Conservation (phyloP, 306 rosid genomes). For the Ochetophila trinervis region DNA sequence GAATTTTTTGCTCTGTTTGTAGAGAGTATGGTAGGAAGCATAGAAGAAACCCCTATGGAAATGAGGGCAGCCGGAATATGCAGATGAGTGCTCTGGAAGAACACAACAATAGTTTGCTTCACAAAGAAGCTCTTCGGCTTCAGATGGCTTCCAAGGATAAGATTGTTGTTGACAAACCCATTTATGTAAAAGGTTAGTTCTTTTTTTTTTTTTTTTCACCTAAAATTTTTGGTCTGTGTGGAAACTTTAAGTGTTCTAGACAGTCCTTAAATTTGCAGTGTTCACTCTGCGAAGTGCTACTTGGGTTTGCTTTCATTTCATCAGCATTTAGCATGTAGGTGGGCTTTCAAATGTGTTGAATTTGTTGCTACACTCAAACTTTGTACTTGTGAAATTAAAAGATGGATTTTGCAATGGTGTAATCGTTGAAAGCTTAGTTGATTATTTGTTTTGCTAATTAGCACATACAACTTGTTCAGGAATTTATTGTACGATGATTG, state of each 20-base stretch:
- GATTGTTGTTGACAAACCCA: slow-evolving; percentile 76
- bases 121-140: slow-evolving; percentile 98
- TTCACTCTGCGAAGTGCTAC: neutral
- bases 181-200: slow-evolving; percentile 80
- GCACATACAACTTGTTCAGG: too few relatives aligned
- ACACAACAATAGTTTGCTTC: slow-evolving; percentile 96
- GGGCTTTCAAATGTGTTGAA: neutral
- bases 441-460: too few relatives aligned
- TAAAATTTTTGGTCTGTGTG: slow-evolving; percentile 3
- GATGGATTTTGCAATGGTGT: neutral
- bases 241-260: neutral
- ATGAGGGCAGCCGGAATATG: slow-evolving; percentile 99
- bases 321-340: neutral
- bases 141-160: slow-evolving; percentile 96
- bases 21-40: slow-evolving; percentile 95
- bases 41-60: slow-evolving; percentile 95
- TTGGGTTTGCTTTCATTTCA: neutral
- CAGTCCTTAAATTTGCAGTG: neutral
- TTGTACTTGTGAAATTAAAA: neutral
- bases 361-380: slow-evolving; percentile 5
- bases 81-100: slow-evolving; percentile 99
- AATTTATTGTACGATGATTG: too few relatives aligned
- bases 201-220: slow-evolving; percentile 21
- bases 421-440: neutral
- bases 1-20: slow-evolving; percentile 98